These are phyloP conservation scores for Rhizoctonia solani DNA, from an alignment of 1,284 basidiomycete genomes.

Conservation along the genomic window DNA sequence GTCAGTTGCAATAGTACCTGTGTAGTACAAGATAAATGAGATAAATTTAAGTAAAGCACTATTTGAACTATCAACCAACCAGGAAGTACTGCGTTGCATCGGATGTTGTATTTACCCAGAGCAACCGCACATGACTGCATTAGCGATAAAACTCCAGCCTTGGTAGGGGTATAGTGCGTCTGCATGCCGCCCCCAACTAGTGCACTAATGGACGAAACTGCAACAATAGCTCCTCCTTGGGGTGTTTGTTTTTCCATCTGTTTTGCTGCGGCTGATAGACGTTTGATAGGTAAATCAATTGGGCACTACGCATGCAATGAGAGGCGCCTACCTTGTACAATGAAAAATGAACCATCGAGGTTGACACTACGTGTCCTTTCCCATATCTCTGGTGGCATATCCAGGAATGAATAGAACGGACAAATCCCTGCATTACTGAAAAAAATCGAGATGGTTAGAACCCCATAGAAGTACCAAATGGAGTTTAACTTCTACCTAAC, in stretches of 20 bases:
- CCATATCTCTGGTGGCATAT: constrained; percentile 73
- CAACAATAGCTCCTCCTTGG: constrained; percentile 75
- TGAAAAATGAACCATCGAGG: constrained; percentile 77
- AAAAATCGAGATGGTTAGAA: constrained; percentile 48
- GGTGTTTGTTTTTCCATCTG: constrained; percentile 74
- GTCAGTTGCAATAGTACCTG: constrained; percentile 37
- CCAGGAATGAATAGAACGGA: constrained; percentile 77
- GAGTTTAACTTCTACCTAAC: constrained; percentile 50
- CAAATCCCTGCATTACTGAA: constrained; percentile 81
- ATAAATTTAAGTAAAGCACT: constrained; percentile 49
- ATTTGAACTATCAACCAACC: constrained; percentile 55
- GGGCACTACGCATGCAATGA: background rate
- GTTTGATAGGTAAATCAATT: background rate
- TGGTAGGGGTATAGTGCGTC: constrained; percentile 81
- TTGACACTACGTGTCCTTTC: constrained; percentile 73
- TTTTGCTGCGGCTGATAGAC: constrained; percentile 63
- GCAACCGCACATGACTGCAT: constrained; percentile 85
- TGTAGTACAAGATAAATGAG: constrained; percentile 52
- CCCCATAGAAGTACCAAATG: constrained; percentile 38
- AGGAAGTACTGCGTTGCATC: constrained; percentile 68
- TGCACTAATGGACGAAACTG: constrained; percentile 76
- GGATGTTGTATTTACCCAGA: constrained; percentile 73
- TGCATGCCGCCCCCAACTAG: constrained; percentile 77
- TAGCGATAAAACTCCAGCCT: constrained; percentile 76
- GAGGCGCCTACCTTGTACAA: constrained; percentile 60